Evolutionary conservation across 2,329 filamentous ascomycete species (phyloP), one percentile per base, ranked within the genome.

Genomic region (Curvularia sp.): DNA sequence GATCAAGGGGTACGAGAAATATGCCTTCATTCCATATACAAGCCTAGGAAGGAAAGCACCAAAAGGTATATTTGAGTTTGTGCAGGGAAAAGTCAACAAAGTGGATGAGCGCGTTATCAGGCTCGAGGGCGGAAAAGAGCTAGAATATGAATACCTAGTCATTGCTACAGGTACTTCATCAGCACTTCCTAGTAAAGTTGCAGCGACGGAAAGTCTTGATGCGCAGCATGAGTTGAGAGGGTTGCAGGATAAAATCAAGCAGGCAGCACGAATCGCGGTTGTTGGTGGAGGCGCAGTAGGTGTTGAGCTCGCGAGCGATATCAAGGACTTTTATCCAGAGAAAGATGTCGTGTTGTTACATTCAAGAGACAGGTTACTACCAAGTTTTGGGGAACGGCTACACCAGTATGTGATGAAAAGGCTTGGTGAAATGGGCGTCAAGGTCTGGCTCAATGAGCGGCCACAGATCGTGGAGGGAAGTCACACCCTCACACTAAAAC

Each of bases 201-300:
- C 76, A 5, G 74, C 72, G 0, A 73, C 79, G 4, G 74, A 78
- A 4, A 85, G 83, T 58, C 55, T 60, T 0, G 76, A 78, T 15
- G 84, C 80, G 0, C 74, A 83, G 20, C 64, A 69, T 49, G 75
- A 78, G n/a, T 61, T 88, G 38, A 73, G 73, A 43, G 68, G 67
- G 2, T 79, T 85, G 69, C 85, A 86, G 70, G 85, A 65, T 0
- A 72, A 72, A 2, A 81, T 88, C 49, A 76, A 77, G 6, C 84
- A 82, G 57, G 62, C 63, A 0, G 74, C 79, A 9, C 81, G 80
- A 0, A 78, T 85, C 31, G 71, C 75, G 43, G 74, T 79, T 8
- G 58, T 75, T 7, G 87, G 86, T 1, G 86, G 85, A 0, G 86
- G 86, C 2, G 85, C 87, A 0, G 86, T 86, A 0, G 87, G 87